Base-by-base conservation (phyloP, 2,329 filamentous ascomycete species). In the Microdochium nivale region DNA sequence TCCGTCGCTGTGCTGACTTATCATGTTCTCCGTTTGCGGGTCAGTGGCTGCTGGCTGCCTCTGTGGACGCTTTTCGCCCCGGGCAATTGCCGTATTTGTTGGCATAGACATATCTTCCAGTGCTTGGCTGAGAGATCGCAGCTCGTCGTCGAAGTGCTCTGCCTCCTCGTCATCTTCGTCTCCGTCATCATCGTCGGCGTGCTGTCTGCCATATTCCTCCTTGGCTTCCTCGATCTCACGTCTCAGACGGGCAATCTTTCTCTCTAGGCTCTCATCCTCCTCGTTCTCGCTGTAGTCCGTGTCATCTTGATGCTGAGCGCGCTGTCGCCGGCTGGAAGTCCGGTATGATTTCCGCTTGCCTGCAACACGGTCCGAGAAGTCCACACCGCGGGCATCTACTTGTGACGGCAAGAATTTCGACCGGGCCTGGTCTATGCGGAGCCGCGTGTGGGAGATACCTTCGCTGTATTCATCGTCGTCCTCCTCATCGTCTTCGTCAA, bases 361-460 rank as follows among this genome's bases (percentile, higher is more conserved):
- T 53, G 83, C 84, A 35, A 97, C 84, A 50, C 91, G 86, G 68
- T 96, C 91, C 2, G 91, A 95, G 67, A 96, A 94, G 68, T 96
- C 89, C 24, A 87, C 88, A 23, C 86, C 83, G 49, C 79, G 78
- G 5, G 90, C 85, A 63, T 95, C 87, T 30, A 95, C 82, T 40
- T 81, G 79, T 10, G 87, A 76, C 2, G 88, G 84, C 51, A 86
- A 76, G 65, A 99, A 99, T 44, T 84, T 82, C 30, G 81, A 83
- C 52, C 92, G 85, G 44, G 94, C 94, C 65, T 89, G 80, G 60
- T 88, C 80, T 56, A 90, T 83, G 55, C 87, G 85, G 9, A 97
- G 73, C 24, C 84, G 81, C 33, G 87, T 84, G 57, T 85, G 85
- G 58, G 88, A 90, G 51, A 99, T 89, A 52, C 80, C 82, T 30